Evolutionary conservation across 2,329 filamentous ascomycete species (phyloP), one percentile per base, ranked within the genome.

Genomic region (Pyrenophora tritici-repentis): DNA sequence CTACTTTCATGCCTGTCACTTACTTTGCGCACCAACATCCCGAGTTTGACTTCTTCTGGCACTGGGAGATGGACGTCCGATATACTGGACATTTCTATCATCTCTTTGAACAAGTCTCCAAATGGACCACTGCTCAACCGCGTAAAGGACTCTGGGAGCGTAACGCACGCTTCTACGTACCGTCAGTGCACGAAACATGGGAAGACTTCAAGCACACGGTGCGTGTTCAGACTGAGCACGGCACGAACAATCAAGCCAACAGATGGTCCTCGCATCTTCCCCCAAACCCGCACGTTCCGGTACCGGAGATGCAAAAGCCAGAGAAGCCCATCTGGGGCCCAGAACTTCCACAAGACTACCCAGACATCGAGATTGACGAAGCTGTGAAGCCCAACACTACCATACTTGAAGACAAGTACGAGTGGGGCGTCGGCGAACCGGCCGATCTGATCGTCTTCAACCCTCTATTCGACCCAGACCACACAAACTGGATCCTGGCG

Each of bases 11-110:
- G 90, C 91, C 92, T 0, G 86, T 97, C 78, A 92, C 97, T 68
- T 89, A 93, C 73, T 97, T 97, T 71, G 90, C 92, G 5, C 86
- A 92, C 67, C 83, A 85, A 64, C 91, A 96, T 73, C 89, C 90
- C 1, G 91, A 96, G 71, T 96, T 92, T 67, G 90, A 95, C 40
- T 90, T 86, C 75, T 91, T 91, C 73, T 96, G 91, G 91, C 90
- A 96, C 61, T 95, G 91, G 90, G 91, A 96, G 73, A 93, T 96
- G 87, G 91, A 96, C 66, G 85, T 92, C 37, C 86, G 91, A 24
- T 96, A 95, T 72, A 94, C 89, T 0, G 91, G 91, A 31, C 91
- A 96, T 74, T 93, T 89, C 77, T 91, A 91, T 73, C 87, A 92
- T 66, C 81, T 93, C 12, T 86, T 93, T 57, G 80, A 87, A 55